phyloP scores from a whole-genome alignment of 768 basidiomycete species.

The Leccinum subtestaceum region DNA sequence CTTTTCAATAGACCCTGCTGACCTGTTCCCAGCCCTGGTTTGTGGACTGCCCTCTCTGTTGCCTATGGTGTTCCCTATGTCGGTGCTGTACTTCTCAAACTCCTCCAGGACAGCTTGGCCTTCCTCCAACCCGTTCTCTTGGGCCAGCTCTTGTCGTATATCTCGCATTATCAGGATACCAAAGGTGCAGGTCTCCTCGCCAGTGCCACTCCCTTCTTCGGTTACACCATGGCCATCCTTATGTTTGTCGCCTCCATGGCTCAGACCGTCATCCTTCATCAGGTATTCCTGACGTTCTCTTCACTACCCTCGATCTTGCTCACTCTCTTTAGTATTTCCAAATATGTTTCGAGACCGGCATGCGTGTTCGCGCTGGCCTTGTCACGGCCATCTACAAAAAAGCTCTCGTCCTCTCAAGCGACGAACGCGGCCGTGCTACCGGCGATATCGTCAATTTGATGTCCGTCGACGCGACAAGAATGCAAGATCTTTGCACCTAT shows the following conservation, averaged over 20 bases:
- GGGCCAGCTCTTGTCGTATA: slow-evolving; percentile 74
- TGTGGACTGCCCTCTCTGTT: slow-evolving; percentile 71
- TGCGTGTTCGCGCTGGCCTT: slow-evolving; percentile 91
- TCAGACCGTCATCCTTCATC: slow-evolving; percentile 80
- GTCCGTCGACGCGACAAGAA: slow-evolving; percentile 77
- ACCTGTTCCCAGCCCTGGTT: slow-evolving; percentile 42
- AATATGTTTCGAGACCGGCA: slow-evolving; percentile 76
- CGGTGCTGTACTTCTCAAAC: slow-evolving; percentile 61
- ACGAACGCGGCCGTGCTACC: slow-evolving; percentile 74
- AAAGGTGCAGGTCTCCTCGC: slow-evolving; percentile 29
- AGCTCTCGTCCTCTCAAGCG: slow-evolving; percentile 80
- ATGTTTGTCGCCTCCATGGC: slow-evolving; percentile 83
- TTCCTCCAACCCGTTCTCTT: slow-evolving; percentile 90
- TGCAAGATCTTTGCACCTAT: slow-evolving; percentile 81
- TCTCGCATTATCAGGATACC: slow-evolving; percentile 67
- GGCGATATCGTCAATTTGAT: slow-evolving; percentile 96
- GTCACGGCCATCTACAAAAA: slow-evolving; percentile 86
- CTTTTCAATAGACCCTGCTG: neutral
- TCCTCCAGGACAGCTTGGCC: slow-evolving; percentile 74
- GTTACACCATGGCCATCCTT: slow-evolving; percentile 68
- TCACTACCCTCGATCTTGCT: neutral
- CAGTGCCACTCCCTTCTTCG: slow-evolving; percentile 48
- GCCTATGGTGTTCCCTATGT: slow-evolving; percentile 80
- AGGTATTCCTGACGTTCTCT: slow-evolving; percentile 40
- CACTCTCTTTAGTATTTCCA: slow-evolving; percentile 69